Conservation (phyloP, 2,329 filamentous ascomycete genomes). For the Calonectria hongkongensis region DNA sequence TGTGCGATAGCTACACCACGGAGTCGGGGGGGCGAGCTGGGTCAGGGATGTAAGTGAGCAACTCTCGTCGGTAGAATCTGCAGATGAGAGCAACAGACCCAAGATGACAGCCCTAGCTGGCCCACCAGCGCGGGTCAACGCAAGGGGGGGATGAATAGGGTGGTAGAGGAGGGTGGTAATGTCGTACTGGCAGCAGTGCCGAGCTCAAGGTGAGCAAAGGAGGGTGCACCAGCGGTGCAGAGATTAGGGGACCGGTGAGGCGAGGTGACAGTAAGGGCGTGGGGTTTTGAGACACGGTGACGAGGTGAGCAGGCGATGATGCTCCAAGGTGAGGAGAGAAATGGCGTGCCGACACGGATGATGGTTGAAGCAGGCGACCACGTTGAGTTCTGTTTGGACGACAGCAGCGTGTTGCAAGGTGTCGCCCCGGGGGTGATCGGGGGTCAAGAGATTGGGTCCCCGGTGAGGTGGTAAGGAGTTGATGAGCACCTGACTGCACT, state of each 20-base stretch:
- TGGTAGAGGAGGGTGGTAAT: constrained; percentile 31
- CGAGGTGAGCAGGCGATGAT: constrained; percentile 55
- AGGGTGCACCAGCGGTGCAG: constrained; percentile 23
- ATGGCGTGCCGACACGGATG: constrained; percentile 50
- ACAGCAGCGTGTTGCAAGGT: constrained; percentile 43
- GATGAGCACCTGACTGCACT: constrained; percentile 41
- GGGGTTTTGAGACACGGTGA: constrained; percentile 51
- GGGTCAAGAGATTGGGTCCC: constrained; percentile 39
- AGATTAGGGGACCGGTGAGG: constrained; percentile 34
- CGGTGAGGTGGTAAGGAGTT: constrained; percentile 37
- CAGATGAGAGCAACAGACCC: constrained; percentile 45
- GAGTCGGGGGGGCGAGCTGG: constrained; percentile 41
- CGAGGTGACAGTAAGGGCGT: constrained; percentile 45
- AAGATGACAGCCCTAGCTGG: constrained; percentile 47
- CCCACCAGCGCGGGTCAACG: constrained; percentile 51
- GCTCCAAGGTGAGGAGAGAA: constrained; percentile 54
- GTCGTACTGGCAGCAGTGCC: constrained; percentile 35
- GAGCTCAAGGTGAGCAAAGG: constrained; percentile 41
- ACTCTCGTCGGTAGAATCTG: constrained; percentile 37
- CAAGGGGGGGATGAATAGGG: constrained; percentile 37
- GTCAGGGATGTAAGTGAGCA: constrained; percentile 41
- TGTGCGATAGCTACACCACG: constrained; percentile 48
- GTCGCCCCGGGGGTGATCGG: constrained; percentile 34
- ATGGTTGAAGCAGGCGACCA: constrained; percentile 44
- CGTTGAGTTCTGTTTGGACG: constrained; percentile 49